phyloP scores from a whole-genome alignment of 2,329 filamentous ascomycete species.

The Phymatotrichopsis omnivora region DNA sequence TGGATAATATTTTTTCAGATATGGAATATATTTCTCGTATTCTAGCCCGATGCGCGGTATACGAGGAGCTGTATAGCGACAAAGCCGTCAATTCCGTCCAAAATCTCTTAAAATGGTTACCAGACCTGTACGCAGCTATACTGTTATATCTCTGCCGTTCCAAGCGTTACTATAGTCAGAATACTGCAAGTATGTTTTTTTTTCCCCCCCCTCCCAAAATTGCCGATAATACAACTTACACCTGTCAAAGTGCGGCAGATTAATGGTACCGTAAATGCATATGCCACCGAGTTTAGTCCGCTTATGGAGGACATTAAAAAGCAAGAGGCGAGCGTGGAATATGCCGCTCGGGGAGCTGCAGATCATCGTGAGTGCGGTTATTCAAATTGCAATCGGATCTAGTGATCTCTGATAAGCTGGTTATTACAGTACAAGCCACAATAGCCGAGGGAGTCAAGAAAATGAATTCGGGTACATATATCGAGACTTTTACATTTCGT shows the following conservation, averaged over 20 bases:
- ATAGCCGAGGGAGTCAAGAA: too few relatives aligned
- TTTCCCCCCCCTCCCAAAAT: constrained; percentile 13
- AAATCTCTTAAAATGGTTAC: neutral
- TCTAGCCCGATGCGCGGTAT: constrained; percentile 22
- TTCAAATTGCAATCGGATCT: too few relatives aligned
- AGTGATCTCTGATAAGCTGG: too few relatives aligned
- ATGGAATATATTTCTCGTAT: constrained; percentile 14
- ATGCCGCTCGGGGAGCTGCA: too few relatives aligned
- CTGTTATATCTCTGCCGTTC: constrained; percentile 8
- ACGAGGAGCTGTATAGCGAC: constrained; percentile 17
- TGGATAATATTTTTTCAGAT: constrained; percentile 15
- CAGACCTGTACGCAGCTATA: neutral
- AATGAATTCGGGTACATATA: too few relatives aligned
- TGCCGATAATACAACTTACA: constrained; percentile 20
- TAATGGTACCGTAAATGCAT: constrained; percentile 5
- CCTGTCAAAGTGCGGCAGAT: constrained; percentile 3
- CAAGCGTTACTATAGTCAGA: neutral
- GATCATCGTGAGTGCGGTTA: too few relatives aligned
- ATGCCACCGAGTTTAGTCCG: constrained; percentile 26
- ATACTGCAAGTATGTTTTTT: neutral
- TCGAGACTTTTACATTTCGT: too few relatives aligned
- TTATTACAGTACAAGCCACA: too few relatives aligned
- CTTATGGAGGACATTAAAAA: too few relatives aligned
- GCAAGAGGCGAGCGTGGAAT: neutral
- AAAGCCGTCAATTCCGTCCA: neutral